Conservation (phyloP, 495 filamentous ascomycete species). For the Neurospora tetraspora region DNA sequence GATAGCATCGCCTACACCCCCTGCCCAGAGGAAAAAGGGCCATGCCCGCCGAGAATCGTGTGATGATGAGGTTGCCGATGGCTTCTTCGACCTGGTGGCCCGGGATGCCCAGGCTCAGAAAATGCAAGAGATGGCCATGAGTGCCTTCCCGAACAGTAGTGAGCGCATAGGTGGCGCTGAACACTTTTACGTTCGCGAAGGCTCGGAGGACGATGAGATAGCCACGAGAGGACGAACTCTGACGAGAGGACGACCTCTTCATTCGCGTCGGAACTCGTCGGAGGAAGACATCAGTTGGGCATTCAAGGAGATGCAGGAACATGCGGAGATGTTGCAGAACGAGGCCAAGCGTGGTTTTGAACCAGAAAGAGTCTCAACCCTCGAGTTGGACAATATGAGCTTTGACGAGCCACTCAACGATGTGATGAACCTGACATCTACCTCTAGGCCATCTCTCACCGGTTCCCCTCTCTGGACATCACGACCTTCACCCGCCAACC, state of each 20-base stretch:
- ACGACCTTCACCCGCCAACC: constrained; percentile 9
- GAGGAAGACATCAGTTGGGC: constrained; percentile 40
- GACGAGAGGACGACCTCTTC: constrained; percentile 24
- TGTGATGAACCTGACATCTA: constrained; percentile 29
- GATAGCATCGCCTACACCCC: constrained; percentile 6
- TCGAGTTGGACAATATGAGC: constrained; percentile 33
- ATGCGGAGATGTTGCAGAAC: constrained; percentile 25
- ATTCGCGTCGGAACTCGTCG: constrained; percentile 33
- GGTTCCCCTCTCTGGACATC: constrained; percentile 19
- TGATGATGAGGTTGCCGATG: constrained; percentile 61
- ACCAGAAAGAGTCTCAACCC: constrained; percentile 20
- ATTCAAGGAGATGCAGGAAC: constrained; percentile 42
- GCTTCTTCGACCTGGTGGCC: constrained; percentile 65
- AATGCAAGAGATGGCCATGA: constrained; percentile 38
- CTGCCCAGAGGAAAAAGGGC: constrained; percentile 7
- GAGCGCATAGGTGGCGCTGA: constrained; percentile 40
- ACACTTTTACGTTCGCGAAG: constrained; percentile 45
- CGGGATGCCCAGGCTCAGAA: constrained; percentile 61
- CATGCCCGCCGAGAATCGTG: constrained; percentile 46
- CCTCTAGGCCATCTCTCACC: constrained; percentile 22
- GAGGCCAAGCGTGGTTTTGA: not conserved
- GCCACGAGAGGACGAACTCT: constrained; percentile 17
- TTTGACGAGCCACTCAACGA: constrained; percentile 32
- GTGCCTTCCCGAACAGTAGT: constrained; percentile 38
- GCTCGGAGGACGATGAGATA: constrained; percentile 34